A percentile compares a stretch with the other conserved stretches of the same genome.
Evolutionary conservation across 2,329 filamentous ascomycete genomes (phyloP).

Genomic region (Oidium heveae): DNA sequence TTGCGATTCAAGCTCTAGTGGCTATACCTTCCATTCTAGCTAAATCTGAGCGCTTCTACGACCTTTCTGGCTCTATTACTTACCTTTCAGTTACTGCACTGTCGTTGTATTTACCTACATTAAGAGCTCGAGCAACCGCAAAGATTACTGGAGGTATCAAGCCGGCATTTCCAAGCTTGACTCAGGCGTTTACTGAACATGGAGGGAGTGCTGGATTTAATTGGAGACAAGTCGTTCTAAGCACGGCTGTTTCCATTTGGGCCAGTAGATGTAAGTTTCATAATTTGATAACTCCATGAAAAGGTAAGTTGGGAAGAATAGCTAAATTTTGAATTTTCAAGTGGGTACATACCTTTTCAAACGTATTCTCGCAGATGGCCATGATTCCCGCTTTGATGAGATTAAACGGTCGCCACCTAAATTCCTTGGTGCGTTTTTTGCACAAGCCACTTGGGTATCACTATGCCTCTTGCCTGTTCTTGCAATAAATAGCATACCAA

Average conservation of each 20-base stretch:
- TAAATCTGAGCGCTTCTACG: slow-evolving; percentile 41
- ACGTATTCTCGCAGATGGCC: slow-evolving; percentile 30
- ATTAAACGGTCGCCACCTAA: slow-evolving; percentile 26
- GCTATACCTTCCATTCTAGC: slow-evolving; percentile 34
- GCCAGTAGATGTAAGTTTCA: slow-evolving; percentile 26
- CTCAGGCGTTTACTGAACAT: slow-evolving; percentile 18
- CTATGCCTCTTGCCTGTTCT: slow-evolving; percentile 40
- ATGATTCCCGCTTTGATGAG: slow-evolving; percentile 31
- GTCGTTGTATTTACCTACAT: slow-evolving; percentile 32
- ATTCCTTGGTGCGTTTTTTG: slow-evolving; percentile 28
- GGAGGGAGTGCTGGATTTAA: slow-evolving; percentile 22
- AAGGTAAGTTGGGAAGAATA: not conserved
- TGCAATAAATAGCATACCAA: slow-evolving; percentile 34
- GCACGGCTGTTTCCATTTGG: slow-evolving; percentile 33
- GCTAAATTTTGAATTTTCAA: slow-evolving; percentile 10
- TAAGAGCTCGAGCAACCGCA: slow-evolving; percentile 27
- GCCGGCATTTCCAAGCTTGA: slow-evolving; percentile 21
- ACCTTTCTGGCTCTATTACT: slow-evolving; percentile 38
- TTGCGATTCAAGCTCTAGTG: slow-evolving; percentile 34
- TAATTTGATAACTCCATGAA: not conserved
- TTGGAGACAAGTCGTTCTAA: slow-evolving; percentile 34
- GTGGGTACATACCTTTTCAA: slow-evolving; percentile 40
- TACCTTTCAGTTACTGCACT: slow-evolving; percentile 38
- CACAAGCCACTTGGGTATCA: slow-evolving; percentile 42
- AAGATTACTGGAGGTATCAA: slow-evolving; percentile 16